Conservation (phyloP, 1,284 basidiomycete genomes). For the Caloboletus inedulis region DNA sequence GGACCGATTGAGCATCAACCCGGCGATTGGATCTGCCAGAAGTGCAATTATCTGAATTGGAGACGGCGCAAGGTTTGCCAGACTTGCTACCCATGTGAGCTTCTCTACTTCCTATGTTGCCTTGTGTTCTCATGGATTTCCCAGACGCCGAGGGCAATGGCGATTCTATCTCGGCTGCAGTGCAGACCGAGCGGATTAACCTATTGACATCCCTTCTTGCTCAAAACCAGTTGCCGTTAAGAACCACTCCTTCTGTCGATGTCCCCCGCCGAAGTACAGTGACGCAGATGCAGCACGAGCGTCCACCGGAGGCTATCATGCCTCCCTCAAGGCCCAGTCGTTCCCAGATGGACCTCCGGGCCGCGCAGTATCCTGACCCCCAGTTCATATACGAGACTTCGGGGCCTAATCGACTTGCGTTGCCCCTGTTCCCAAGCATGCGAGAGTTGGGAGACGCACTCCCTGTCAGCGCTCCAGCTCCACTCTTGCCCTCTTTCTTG, state of each 20-base stretch:
- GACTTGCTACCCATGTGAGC: conserved; percentile 75
- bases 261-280: conserved; percentile 42
- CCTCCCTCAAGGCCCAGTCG: conserved; percentile 39
- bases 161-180: conserved; percentile 75
- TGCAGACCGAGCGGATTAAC: conserved; percentile 79
- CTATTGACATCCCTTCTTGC: conserved; percentile 66
- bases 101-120: conserved; percentile 3
- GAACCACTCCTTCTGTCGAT: conserved; percentile 24
- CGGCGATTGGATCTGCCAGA: conserved; percentile 86
- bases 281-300: conserved; percentile 43
- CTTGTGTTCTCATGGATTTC: conserved; percentile 9
- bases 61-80: conserved; percentile 83
- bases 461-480: conserved; percentile 32
- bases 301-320: conserved; percentile 33
- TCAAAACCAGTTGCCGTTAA: conserved; percentile 42
- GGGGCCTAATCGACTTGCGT: conserved; percentile 30
- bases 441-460: conserved; percentile 20
- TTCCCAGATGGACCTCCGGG: conserved; percentile 46
- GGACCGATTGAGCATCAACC: conserved; percentile 85
- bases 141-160: conserved; percentile 80
- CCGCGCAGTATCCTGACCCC: conserved; percentile 37
- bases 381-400: conserved; percentile 69
- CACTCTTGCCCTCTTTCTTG: conserved; percentile 67
- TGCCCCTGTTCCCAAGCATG: conserved; percentile 28
- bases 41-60: conserved; percentile 86